These are phyloP conservation scores for Populus hybrid DNA, from an alignment of 441 rosid genomes.

Conservation along the genomic window DNA sequence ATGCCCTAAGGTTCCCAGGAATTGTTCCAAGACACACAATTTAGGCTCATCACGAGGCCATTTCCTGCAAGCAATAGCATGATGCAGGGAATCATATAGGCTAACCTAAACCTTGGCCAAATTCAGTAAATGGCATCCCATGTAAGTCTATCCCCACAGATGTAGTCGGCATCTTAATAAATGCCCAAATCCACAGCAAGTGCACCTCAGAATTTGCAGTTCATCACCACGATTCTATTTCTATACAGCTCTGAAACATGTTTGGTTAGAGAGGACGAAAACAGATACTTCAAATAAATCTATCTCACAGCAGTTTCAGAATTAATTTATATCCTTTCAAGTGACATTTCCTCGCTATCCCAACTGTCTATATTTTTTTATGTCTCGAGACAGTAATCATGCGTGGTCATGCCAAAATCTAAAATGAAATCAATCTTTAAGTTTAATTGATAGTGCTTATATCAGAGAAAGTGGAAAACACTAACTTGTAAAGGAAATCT, in stretches of 20 bases:
- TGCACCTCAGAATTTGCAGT: background rate
- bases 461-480: background rate
- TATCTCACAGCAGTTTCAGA: background rate
- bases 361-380: background rate
- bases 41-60: background rate
- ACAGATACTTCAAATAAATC: background rate
- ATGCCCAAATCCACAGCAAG: background rate
- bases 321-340: background rate
- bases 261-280: background rate
- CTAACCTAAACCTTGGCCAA: background rate
- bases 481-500: conserved; percentile 75
- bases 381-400: background rate
- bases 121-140: background rate
- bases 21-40: background rate
- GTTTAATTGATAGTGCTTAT: background rate
- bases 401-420: background rate
- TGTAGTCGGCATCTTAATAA: background rate
- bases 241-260: background rate
- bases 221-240: background rate
- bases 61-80: background rate
- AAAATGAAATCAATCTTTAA: background rate
- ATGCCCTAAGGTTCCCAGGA: background rate
- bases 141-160: background rate
- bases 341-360: background rate
- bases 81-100: background rate